Evolutionary conservation across 306 rosid genomes (phyloP).

Genomic region (Echinosophora koreensis): DNA sequence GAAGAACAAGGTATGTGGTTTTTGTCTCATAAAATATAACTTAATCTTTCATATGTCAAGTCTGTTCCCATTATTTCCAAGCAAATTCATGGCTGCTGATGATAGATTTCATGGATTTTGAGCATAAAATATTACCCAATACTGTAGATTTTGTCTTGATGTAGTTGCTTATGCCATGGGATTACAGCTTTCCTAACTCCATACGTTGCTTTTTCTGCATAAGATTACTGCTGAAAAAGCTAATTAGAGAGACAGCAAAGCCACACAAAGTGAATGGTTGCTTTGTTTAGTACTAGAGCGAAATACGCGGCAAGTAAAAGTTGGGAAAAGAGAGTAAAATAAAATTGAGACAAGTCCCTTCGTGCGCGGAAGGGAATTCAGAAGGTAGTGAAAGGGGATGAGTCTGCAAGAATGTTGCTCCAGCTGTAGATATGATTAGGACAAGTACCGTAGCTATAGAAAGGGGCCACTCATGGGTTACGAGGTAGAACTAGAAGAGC

Average conservation of each 20-base stretch:
- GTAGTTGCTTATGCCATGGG: conserved; percentile 47
- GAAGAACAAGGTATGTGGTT: conserved; percentile 72
- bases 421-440: conserved; percentile 58
- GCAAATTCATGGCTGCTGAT: conserved; percentile 36
- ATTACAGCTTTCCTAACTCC: conserved; percentile 48
- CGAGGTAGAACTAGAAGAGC: conserved; percentile 63
- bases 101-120: conserved; percentile 31
- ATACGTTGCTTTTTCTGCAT: conserved; percentile 57
- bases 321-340: conserved; percentile 39
- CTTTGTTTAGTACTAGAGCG: conserved; percentile 43
- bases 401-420: conserved; percentile 56
- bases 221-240: conserved; percentile 71
- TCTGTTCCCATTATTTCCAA: conserved; percentile 29
- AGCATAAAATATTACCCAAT: conserved; percentile 47
- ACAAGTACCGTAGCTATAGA: conserved; percentile 46
- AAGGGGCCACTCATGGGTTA: conserved; percentile 64
- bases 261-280: conserved; percentile 45
- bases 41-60: conserved; percentile 26
- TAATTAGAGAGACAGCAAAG: conserved; percentile 54
- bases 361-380: conserved; percentile 52
- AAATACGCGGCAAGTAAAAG: conserved; percentile 56
- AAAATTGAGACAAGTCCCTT: conserved; percentile 47
- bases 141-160: conserved; percentile 51
- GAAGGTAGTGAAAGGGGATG: conserved; percentile 45
- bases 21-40: conserved; percentile 61